phyloP scores from a whole-genome alignment of 106 monocot genomes.

The Acorus calamus region DNA sequence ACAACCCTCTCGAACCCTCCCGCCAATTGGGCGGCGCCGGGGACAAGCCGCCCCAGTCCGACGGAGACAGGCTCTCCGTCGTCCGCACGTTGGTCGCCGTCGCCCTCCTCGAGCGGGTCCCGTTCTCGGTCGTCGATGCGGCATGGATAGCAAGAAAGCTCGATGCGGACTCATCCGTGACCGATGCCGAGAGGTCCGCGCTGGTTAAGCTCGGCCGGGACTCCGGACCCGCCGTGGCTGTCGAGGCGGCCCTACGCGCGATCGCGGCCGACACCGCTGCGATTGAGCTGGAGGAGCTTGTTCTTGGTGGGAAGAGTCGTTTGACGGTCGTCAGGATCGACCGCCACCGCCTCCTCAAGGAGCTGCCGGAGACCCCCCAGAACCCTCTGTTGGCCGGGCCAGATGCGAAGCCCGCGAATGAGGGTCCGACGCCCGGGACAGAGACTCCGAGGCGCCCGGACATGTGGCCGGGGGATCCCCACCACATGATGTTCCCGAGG shows the following conservation, averaged over 20 bases:
- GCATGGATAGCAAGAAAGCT: slow-evolving; percentile 51
- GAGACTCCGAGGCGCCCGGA: slow-evolving; percentile 26
- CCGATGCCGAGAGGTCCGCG: slow-evolving; percentile 47
- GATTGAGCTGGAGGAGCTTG: slow-evolving; percentile 73
- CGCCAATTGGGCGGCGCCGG: not conserved
- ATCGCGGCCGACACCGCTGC: slow-evolving; percentile 71
- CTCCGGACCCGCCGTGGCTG: slow-evolving; percentile 45
- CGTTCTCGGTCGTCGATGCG: slow-evolving; percentile 73
- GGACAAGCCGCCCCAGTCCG: slow-evolving; percentile 1
- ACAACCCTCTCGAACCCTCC: slow-evolving; percentile 14
- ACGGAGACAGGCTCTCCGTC: slow-evolving; percentile 27
- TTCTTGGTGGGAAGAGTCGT: slow-evolving; percentile 55
- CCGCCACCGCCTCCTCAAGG: slow-evolving; percentile 70
- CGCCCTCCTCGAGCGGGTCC: slow-evolving; percentile 78
- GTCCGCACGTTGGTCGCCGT: slow-evolving; percentile 89
- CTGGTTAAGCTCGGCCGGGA: slow-evolving; percentile 65
- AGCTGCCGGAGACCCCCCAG: slow-evolving; percentile 74
- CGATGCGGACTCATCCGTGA: slow-evolving; percentile 55
- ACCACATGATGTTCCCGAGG: slow-evolving; percentile 20
- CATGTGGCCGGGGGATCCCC: slow-evolving; percentile 41
- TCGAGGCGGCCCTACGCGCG: slow-evolving; percentile 59
- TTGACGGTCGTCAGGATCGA: slow-evolving; percentile 83
- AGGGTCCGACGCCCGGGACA: slow-evolving; percentile 10
- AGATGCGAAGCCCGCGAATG: slow-evolving; percentile 10
- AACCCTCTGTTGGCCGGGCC: slow-evolving; percentile 8